phyloP scores from a whole-genome alignment of 805 yeast genomes.

The Dipodascopsis tothii region DNA sequence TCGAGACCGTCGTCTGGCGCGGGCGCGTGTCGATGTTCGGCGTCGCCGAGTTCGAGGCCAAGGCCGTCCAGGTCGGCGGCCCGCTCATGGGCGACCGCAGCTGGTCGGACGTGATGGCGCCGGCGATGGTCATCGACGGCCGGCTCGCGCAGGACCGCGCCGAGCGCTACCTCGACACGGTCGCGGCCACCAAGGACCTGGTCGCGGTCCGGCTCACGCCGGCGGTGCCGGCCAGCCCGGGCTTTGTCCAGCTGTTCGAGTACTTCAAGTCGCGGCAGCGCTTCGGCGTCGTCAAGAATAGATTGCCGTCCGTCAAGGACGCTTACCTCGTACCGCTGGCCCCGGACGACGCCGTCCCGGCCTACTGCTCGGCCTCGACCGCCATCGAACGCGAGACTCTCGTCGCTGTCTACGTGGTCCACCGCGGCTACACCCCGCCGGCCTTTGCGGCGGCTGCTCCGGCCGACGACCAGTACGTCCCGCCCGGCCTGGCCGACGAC shows the following conservation, averaged over 20 bases:
- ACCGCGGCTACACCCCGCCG: constrained; percentile 1
- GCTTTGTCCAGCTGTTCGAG: constrained; percentile 35
- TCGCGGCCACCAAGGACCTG: constrained; percentile 44
- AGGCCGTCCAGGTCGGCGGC: constrained; percentile 36
- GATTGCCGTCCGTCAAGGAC: constrained; percentile 51
- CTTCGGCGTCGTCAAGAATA: constrained; percentile 53
- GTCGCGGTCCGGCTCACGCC: constrained; percentile 41
- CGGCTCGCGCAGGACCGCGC: constrained; percentile 51
- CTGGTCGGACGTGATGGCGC: constrained; percentile 19
- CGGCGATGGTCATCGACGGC: constrained; percentile 49
- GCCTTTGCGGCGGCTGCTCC: too few species aligned
- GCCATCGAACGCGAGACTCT: background rate
- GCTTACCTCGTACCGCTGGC: constrained; percentile 47
- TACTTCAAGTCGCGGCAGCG: constrained; percentile 43
- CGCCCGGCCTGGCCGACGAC: background rate
- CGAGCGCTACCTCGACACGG: constrained; percentile 46
- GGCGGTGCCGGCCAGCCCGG: constrained; percentile 23
- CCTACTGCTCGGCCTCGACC: constrained; percentile 6
- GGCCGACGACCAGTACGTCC: background rate
- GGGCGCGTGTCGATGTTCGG: constrained; percentile 47
- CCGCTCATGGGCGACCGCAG: constrained; percentile 19
- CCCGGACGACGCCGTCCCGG: constrained; percentile 24
- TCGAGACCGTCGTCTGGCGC: constrained; percentile 36
- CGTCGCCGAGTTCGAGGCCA: constrained; percentile 39
- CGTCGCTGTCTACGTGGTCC: constrained; percentile 3